These are phyloP conservation scores for Phanerochaete sordida DNA, from an alignment of 768 basidiomycete species.

Conservation along the genomic window DNA sequence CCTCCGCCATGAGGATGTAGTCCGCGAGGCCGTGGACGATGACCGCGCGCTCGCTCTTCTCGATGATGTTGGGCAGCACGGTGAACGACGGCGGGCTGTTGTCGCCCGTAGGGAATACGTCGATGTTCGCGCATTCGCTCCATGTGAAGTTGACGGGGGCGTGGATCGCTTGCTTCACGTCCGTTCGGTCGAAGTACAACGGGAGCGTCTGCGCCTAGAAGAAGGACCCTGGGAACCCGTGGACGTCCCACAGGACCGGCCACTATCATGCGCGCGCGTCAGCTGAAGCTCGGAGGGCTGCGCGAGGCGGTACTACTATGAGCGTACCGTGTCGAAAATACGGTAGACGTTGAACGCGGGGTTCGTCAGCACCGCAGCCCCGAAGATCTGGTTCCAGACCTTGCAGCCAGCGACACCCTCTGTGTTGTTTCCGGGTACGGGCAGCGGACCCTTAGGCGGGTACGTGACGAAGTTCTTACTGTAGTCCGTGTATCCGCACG, in stretches of 20 bases:
- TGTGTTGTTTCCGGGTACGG: conserved; percentile 59
- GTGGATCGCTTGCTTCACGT: conserved; percentile 71
- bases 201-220: conserved; percentile 50
- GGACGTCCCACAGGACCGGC: conserved; percentile 74
- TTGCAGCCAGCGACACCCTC: conserved; percentile 52
- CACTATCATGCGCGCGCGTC: conserved; percentile 32
- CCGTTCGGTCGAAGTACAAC: conserved; percentile 64
- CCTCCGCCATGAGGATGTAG: conserved; percentile 71
- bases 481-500: conserved; percentile 56
- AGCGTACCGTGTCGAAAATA: conserved; percentile 64
- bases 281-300: not conserved
- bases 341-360: conserved; percentile 78
- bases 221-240: conserved; percentile 76
- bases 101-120: conserved; percentile 50
- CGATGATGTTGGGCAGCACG: conserved; percentile 71
- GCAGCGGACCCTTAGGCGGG: conserved; percentile 62
- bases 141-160: conserved; percentile 60
- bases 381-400: conserved; percentile 63
- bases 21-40: conserved; percentile 74
- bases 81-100: conserved; percentile 62
- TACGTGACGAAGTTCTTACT: conserved; percentile 57
- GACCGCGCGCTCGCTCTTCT: conserved; percentile 65
- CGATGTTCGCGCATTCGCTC: conserved; percentile 55
- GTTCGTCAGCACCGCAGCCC: conserved; percentile 58
- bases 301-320: too few relatives aligned